phyloP scores from a whole-genome alignment of 2,329 filamentous ascomycete species.

The Colletotrichum limetticola region DNA sequence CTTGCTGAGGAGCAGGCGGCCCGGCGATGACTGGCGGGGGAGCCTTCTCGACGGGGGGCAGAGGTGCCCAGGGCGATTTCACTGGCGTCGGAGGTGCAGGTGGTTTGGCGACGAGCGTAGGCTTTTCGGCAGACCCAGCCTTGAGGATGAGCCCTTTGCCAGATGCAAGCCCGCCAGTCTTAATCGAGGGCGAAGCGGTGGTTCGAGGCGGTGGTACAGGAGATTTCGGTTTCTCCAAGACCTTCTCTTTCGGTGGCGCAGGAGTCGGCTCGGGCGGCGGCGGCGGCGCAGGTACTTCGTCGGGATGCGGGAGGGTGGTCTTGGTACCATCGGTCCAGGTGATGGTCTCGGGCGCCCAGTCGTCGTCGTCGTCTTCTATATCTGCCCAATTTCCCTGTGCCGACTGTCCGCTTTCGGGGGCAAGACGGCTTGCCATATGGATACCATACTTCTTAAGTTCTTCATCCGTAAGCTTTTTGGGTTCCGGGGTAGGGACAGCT shows the following conservation, averaged over 20 bases:
- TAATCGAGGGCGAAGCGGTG: slow-evolving; percentile 53
- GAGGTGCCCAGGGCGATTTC: slow-evolving; percentile 91
- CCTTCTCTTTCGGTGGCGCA: slow-evolving; percentile 42
- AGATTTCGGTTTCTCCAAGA: slow-evolving; percentile 56
- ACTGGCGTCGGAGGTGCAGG: slow-evolving; percentile 73
- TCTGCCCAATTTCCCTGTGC: slow-evolving; percentile 90
- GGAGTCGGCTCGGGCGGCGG: slow-evolving; percentile 42
- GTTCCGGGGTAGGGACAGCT: slow-evolving; percentile 74
- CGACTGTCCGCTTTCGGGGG: slow-evolving; percentile 74
- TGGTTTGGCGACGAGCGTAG: slow-evolving; percentile 78
- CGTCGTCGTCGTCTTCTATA: slow-evolving; percentile 88
- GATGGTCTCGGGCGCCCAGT: slow-evolving; percentile 86
- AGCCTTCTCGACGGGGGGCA: slow-evolving; percentile 86
- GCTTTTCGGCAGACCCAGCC: slow-evolving; percentile 73
- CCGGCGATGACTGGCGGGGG: slow-evolving; percentile 77
- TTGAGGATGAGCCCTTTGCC: slow-evolving; percentile 74
- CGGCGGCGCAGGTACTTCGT: slow-evolving; percentile 54
- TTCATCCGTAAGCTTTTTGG: slow-evolving; percentile 87
- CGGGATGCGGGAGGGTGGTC: slow-evolving; percentile 74
- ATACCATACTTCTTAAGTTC: slow-evolving; percentile 89
- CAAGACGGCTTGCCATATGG: slow-evolving; percentile 82
- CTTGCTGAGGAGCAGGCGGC: slow-evolving; percentile 46
- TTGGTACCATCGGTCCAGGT: slow-evolving; percentile 92
- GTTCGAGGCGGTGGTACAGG: slow-evolving; percentile 46
- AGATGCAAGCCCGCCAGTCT: slow-evolving; percentile 58